A percentile compares a stretch with the other conserved stretches of the same genome.
phyloP scores from a whole-genome alignment of 1,139 yeast species.

The Yamadazyma mexicana region DNA sequence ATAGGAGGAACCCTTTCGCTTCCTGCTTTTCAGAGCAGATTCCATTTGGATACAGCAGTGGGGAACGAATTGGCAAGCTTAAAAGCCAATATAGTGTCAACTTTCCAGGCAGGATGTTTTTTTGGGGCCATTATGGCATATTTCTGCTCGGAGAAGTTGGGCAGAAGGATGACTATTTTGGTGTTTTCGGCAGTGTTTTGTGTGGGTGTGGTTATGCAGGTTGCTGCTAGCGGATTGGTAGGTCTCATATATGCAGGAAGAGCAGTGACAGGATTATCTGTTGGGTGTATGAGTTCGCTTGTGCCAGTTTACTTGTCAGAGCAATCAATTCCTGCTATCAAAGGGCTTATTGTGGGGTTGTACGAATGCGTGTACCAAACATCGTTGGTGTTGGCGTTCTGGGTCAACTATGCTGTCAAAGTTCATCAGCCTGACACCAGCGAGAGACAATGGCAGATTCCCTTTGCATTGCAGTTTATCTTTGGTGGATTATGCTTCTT shows the following conservation, averaged over 20 bases:
- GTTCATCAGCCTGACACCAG: conserved; percentile 25
- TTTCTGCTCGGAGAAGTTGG: conserved; percentile 37
- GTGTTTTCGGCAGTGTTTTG: conserved; percentile 36
- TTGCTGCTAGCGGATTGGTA: conserved; percentile 28
- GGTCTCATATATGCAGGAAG: conserved; percentile 45
- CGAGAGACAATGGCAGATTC: conserved; percentile 41
- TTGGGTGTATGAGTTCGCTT: conserved; percentile 42
- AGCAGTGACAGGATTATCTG: conserved; percentile 41
- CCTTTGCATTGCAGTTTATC: conserved; percentile 44
- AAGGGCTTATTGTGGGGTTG: conserved; percentile 39
- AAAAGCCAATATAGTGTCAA: conserved; percentile 40
- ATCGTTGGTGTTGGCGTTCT: conserved; percentile 45
- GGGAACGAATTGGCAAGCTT: conserved; percentile 23
- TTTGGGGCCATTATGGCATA: conserved; percentile 45
- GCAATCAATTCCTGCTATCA: conserved; percentile 40
- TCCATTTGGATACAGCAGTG: conserved; percentile 29
- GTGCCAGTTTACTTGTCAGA: conserved; percentile 45
- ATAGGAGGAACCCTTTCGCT: conserved; percentile 45
- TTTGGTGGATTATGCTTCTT: conserved; percentile 41
- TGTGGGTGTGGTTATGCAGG: conserved; percentile 41
- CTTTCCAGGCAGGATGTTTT: conserved; percentile 46
- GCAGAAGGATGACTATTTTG: conserved; percentile 36
- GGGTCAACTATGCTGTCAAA: conserved; percentile 44
- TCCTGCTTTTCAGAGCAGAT: conserved; percentile 35
- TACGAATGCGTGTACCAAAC: conserved; percentile 47